Conservation (phyloP, 352 stramenopile species). For the Phytophthora pini region DNA sequence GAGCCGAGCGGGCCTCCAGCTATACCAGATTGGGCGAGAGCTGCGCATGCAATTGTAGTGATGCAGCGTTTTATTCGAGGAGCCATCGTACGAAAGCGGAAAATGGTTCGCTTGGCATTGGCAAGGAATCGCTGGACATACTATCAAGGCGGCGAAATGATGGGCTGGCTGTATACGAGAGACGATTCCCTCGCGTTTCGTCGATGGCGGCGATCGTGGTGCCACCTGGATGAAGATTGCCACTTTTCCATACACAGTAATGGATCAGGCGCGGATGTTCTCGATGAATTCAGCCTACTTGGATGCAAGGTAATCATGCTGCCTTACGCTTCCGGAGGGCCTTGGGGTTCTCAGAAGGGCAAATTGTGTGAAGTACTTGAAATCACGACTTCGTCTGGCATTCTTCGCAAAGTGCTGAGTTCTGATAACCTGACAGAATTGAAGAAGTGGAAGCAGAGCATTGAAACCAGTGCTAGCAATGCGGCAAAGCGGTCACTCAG, state of each 20-base stretch:
- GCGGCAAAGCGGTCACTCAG: constrained; percentile 39
- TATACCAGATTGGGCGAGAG: constrained; percentile 74
- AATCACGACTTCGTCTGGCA: constrained; percentile 54
- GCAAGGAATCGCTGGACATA: constrained; percentile 64
- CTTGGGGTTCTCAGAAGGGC: constrained; percentile 41
- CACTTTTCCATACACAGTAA: constrained; percentile 79
- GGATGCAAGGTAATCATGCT: constrained; percentile 77
- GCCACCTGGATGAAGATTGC: constrained; percentile 73
- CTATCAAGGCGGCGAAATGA: constrained; percentile 65
- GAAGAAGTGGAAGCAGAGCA: constrained; percentile 75
- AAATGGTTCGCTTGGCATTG: constrained; percentile 67
- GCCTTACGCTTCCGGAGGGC: constrained; percentile 53
- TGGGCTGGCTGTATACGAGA: constrained; percentile 86
- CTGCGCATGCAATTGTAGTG: constrained; percentile 75
- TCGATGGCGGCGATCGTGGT: constrained; percentile 85
- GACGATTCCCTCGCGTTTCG: constrained; percentile 87
- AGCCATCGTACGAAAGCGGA: constrained; percentile 68
- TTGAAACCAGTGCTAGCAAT: constrained; percentile 62
- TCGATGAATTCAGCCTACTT: constrained; percentile 71
- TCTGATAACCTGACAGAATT: constrained; percentile 63
- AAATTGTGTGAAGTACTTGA: constrained; percentile 58
- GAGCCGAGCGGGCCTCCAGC: constrained; percentile 45
- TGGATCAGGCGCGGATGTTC: constrained; percentile 63
- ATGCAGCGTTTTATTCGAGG: constrained; percentile 86
- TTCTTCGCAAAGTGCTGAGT: constrained; percentile 69